Evolutionary conservation across 495 filamentous ascomycete genomes (phyloP), one percentile per base, ranked within the genome.

Genomic region (Penicillium antarcticum): DNA sequence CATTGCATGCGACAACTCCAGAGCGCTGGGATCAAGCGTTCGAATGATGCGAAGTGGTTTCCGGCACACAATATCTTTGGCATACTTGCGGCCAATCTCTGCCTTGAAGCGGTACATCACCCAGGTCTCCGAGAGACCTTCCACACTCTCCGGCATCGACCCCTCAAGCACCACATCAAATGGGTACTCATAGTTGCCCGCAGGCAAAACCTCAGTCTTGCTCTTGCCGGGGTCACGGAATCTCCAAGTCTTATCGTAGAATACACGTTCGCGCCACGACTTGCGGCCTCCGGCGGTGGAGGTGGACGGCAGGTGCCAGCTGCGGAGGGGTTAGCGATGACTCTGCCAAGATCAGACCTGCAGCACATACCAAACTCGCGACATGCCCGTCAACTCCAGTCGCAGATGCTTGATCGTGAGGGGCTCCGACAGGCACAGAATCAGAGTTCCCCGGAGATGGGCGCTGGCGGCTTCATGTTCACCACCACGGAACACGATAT

Each of bases 21-120:
- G 76, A 24, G 88, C 85, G 35, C 87, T 85, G 13, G 87, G 77
- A 29, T 89, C 87, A 43, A 96, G 71, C 4, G 92, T 97, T 44
- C 94, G 80, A 40, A 98, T 87, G 51, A 98, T 85, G 16, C 94
- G 82, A 45, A 98, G 70, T 39, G 89, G 89, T 65, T 88, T 89
- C 52, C 84, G 83, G 10, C 87, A 81, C 44, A 85, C 76, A 12
- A 94, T 75, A 53, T 95, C 89, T 66, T 92, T 88, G 41, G 83
- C 78, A 60, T 96, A 81, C 66, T 87, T 88, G 50, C 92, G 77
- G 17, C 87, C 86, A 16, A 97, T 83, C 37, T 87, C 90, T 2
- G 92, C 92, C 65, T 91, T 92, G 70, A 98, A 79, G 47, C 86
- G 83, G 67, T 96, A 97, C 34, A 86, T 83, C 51, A 98, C 82